A percentile compares a stretch with the other conserved stretches of the same genome.
Evolutionary conservation across 768 basidiomycete species (phyloP).

Genomic region (Panaeolus papilionaceus): DNA sequence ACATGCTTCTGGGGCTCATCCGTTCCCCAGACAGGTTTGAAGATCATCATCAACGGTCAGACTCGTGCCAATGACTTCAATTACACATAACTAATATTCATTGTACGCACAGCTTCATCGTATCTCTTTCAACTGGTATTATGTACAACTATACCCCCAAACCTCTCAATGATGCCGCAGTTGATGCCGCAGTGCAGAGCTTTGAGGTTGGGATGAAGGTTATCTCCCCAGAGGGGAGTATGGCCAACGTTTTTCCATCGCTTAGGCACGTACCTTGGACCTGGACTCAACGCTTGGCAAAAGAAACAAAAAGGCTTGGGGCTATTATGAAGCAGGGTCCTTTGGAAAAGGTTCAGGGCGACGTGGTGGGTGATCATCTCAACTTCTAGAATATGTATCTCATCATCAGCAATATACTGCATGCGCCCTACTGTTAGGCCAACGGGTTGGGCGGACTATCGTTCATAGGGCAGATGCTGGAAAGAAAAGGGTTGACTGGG

Average conservation of each 20-base stretch:
- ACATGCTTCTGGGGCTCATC: neutral
- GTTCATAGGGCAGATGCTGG: neutral
- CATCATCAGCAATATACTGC: neutral
- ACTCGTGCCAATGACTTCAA: neutral
- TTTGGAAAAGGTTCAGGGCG: slow-evolving; percentile 19
- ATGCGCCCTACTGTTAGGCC: neutral
- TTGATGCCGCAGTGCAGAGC: slow-evolving; percentile 21
- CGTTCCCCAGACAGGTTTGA: neutral
- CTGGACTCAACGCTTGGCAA: slow-evolving; percentile 16
- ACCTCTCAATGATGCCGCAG: slow-evolving; percentile 23
- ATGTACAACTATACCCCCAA: slow-evolving; percentile 27
- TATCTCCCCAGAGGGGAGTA: slow-evolving; percentile 19
- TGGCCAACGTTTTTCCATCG: slow-evolving; percentile 24
- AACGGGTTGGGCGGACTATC: neutral
- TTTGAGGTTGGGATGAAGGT: slow-evolving; percentile 4
- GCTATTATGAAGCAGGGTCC: slow-evolving; percentile 22
- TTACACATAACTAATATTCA: too few relatives aligned
- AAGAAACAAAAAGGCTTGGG: slow-evolving; percentile 9
- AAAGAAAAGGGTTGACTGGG: slow-evolving; percentile 20
- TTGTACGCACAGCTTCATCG: neutral
- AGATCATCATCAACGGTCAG: neutral
- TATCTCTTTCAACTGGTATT: neutral
- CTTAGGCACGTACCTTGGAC: slow-evolving; percentile 22
- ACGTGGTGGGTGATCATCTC: neutral
- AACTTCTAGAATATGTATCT: neutral